Percentiles rank a stretch among this genome's conserved stretches.
Conservation (phyloP, 306 rosid genomes). For the Sicyos baderoa region DNA sequence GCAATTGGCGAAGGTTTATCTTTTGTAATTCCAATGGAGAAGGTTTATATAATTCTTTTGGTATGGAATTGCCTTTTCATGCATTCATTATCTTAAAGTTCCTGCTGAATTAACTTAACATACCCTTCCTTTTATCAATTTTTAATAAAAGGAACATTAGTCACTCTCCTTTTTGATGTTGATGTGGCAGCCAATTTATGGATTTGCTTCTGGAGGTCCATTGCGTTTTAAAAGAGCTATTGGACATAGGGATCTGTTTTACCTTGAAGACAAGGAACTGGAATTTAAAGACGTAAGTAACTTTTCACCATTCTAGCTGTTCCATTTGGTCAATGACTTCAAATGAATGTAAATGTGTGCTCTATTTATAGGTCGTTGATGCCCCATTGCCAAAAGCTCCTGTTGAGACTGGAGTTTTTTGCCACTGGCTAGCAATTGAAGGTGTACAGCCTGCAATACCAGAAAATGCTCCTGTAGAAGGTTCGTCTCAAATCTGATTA, state of each 20-base stretch:
- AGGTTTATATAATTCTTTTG: no score
- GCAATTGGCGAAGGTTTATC: not conserved
- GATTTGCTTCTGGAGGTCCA: constrained; percentile 60
- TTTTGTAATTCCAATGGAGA: not conserved
- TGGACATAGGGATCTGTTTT: constrained; percentile 87
- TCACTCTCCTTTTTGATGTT: constrained; percentile 10
- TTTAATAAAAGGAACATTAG: not conserved
- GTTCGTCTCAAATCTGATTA: constrained; percentile 31
- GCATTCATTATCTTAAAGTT: not conserved
- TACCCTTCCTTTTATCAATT: not conserved
- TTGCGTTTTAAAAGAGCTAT: constrained; percentile 69
- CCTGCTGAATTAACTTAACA: not conserved
- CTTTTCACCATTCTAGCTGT: constrained; percentile 23
- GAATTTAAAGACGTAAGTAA: constrained; percentile 78
- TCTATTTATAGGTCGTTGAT: constrained; percentile 56
- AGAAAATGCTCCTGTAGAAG: constrained; percentile 80
- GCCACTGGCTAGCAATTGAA: constrained; percentile 97
- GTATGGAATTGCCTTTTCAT: no score
- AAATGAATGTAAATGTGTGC: constrained; percentile 21
- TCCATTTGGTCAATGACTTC: constrained; percentile 20
- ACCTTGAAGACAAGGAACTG: constrained; percentile 84
- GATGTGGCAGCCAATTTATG: constrained; percentile 61
- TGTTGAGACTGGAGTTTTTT: constrained; percentile 45
- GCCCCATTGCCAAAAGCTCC: constrained; percentile 78
- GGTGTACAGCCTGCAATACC: constrained; percentile 96